Percentiles rank a stretch among this genome's conserved stretches.
phyloP scores from a whole-genome alignment of 768 basidiomycete species.

The Paxillus ammoniavirescens region DNA sequence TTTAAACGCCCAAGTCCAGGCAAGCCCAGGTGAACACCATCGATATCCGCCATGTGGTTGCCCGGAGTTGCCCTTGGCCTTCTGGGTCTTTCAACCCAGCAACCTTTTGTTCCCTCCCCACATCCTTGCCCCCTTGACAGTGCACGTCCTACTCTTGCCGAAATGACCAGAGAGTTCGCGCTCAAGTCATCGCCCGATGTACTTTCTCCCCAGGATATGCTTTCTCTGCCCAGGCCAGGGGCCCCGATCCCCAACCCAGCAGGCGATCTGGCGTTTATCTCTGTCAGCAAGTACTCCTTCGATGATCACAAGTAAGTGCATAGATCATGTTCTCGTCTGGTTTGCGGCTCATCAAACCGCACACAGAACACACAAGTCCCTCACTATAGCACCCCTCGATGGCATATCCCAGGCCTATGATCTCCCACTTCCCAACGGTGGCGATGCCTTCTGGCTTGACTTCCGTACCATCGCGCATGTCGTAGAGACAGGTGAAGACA shows the following conservation, averaged over 20 bases:
- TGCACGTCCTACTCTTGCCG: constrained; percentile 16
- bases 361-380: constrained; percentile 67
- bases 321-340: neutral
- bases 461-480: constrained; percentile 68
- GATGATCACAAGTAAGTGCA: constrained; percentile 66
- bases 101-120: constrained; percentile 35
- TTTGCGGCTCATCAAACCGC: neutral
- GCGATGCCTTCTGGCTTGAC: constrained; percentile 80
- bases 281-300: constrained; percentile 68
- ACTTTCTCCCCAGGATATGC: constrained; percentile 71
- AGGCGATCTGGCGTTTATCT: constrained; percentile 67
- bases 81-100: constrained; percentile 55
- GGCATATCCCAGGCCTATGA: constrained; percentile 48
- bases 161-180: constrained; percentile 43
- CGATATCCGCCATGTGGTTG: constrained; percentile 43
- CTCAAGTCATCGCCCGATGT: constrained; percentile 58
- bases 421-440: constrained; percentile 62
- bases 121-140: neutral
- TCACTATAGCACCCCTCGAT: constrained; percentile 61
- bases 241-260: constrained; percentile 61
- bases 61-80: constrained; percentile 38
- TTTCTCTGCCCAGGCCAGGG: constrained; percentile 67
- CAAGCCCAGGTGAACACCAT: neutral
- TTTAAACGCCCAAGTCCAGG: no score
- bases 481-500: constrained; percentile 49